These are phyloP conservation scores for Exophiala alcalophila DNA, from an alignment of 2,329 filamentous ascomycete species.

Conservation along the genomic window DNA sequence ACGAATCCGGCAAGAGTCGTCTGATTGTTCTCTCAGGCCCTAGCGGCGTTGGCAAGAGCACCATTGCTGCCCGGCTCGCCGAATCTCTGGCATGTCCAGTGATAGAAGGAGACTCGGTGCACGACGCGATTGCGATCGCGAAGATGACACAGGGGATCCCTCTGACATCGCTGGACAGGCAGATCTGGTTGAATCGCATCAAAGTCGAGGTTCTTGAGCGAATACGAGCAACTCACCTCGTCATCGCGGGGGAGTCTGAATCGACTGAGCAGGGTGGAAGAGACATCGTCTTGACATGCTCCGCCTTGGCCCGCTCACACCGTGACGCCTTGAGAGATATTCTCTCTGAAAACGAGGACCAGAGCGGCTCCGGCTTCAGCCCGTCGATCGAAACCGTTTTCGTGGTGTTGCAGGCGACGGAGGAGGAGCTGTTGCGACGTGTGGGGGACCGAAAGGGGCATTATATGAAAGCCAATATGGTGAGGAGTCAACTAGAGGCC, in stretches of 20 bases:
- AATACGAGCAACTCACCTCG: conserved; percentile 29
- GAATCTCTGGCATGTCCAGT: conserved; percentile 43
- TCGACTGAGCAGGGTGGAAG: background rate
- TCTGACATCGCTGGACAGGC: background rate
- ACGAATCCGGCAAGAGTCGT: background rate
- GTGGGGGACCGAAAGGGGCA: conserved; percentile 48
- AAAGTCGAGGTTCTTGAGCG: conserved; percentile 1
- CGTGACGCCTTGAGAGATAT: background rate
- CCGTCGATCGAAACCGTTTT: background rate
- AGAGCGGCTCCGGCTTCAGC: background rate
- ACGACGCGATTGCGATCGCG: background rate
- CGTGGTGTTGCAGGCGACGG: conserved; percentile 33
- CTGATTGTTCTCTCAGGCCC: conserved; percentile 46
- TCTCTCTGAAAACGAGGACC: background rate
- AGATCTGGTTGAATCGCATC: background rate
- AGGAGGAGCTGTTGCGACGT: conserved; percentile 45
- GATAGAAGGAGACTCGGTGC: background rate
- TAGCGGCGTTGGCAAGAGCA: conserved; percentile 55
- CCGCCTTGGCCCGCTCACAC: background rate
- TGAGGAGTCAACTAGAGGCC: conserved; percentile 50
- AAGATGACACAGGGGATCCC: conserved; percentile 1
- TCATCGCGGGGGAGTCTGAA: background rate
- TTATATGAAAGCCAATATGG: conserved; percentile 56
- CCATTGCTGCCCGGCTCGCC: conserved; percentile 48
- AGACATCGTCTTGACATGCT: conserved; percentile 1